Percentiles rank a stretch among this genome's conserved stretches.
Conservation (phyloP, 306 rosid genomes). For the Lathyrus tuberosus region DNA sequence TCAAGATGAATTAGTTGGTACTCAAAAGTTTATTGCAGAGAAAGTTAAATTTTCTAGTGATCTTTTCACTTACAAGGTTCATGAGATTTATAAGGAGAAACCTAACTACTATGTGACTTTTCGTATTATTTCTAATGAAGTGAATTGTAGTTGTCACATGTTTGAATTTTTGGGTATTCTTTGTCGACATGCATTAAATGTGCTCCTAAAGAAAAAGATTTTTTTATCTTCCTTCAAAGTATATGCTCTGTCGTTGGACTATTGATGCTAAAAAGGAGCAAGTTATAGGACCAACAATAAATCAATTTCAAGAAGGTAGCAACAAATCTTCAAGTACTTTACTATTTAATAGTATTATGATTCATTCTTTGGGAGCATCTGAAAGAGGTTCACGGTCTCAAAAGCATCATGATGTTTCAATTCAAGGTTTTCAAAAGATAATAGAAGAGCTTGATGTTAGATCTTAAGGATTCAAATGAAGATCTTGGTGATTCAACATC, state of each 20-base stretch:
- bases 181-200: no score
- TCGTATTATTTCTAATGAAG: no score
- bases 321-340: not conserved
- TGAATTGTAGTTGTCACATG: no score
- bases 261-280: not conserved
- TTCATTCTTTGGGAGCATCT: not conserved
- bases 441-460: not conserved
- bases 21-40: no score
- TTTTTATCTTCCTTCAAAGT: not conserved
- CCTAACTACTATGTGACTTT: no score
- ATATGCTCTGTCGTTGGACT: not conserved
- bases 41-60: no score
- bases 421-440: not conserved
- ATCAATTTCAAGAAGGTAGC: not conserved
- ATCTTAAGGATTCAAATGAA: not conserved
- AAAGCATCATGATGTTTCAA: not conserved
- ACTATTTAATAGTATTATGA: not conserved
- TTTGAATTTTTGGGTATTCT: no score
- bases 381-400: not conserved
- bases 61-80: no score
- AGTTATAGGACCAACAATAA: not conserved
- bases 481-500: not conserved
- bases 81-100: no score
- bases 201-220: no score
- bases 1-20: no score